These are phyloP conservation scores for Basipetospora chlamydospora DNA, from an alignment of 2,329 filamentous ascomycete species.

Conservation along the genomic window DNA sequence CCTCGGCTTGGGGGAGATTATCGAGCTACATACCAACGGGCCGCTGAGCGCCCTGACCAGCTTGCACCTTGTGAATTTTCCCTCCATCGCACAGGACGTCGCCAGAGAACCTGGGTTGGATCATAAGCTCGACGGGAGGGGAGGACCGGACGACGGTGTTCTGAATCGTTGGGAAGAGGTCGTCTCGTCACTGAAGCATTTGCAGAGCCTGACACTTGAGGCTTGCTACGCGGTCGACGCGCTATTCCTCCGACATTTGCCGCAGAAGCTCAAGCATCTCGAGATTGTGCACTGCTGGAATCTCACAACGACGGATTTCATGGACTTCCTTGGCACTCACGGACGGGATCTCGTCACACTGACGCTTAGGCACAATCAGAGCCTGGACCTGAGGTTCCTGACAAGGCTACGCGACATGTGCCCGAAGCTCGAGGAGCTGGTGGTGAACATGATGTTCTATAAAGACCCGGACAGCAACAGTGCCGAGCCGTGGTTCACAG, in stretches of 20 bases:
- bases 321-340: slow-evolving; percentile 49
- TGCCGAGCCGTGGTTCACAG: slow-evolving; percentile 59
- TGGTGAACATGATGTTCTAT: slow-evolving; percentile 68
- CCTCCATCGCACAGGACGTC: neutral
- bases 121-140: too few species aligned
- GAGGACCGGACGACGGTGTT: neutral
- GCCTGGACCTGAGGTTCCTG: slow-evolving; percentile 62
- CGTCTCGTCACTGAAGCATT: slow-evolving; percentile 35
- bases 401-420: slow-evolving; percentile 50
- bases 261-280: slow-evolving; percentile 49
- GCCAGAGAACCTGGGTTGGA: too few species aligned
- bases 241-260: slow-evolving; percentile 52
- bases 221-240: slow-evolving; percentile 59
- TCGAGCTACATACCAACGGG: slow-evolving; percentile 9
- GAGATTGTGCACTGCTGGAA: slow-evolving; percentile 69
- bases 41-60: slow-evolving; percentile 27
- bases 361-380: slow-evolving; percentile 63
- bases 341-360: slow-evolving; percentile 55
- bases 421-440: slow-evolving; percentile 54
- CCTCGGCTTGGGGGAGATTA: neutral
- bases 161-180: slow-evolving; percentile 12
- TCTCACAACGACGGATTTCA: slow-evolving; percentile 51
- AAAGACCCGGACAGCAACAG: slow-evolving; percentile 56
- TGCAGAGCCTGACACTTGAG: slow-evolving; percentile 58
- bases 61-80: slow-evolving; percentile 49